A percentile compares a stretch with the other conserved stretches of the same genome.
Evolutionary conservation across 306 rosid species (phyloP).

Genomic region (Fragaria vesca): DNA sequence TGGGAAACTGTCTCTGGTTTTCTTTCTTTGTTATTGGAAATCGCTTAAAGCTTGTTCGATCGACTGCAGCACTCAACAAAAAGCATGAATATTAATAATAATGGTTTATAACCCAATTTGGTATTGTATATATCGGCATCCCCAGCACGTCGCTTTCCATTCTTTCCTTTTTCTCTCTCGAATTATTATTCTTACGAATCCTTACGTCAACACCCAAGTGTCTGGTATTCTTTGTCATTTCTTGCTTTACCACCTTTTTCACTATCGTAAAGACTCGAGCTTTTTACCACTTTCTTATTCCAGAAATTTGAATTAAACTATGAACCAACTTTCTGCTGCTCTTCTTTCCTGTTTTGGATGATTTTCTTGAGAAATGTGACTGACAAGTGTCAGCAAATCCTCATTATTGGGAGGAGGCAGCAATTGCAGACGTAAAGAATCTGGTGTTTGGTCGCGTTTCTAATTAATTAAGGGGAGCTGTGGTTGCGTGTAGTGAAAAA

Average conservation of each 20-base stretch:
- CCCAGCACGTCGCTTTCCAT: background rate
- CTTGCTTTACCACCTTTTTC: background rate
- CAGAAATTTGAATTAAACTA: background rate
- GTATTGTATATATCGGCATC: slow-evolving; percentile 9
- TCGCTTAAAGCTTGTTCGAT: slow-evolving; percentile 9
- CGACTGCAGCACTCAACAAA: slow-evolving; percentile 1
- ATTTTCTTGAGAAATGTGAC: background rate
- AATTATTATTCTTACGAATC: background rate
- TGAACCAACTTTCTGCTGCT: background rate
- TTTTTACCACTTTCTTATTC: background rate
- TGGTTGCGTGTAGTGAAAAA: too few species aligned
- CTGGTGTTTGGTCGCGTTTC: too few species aligned
- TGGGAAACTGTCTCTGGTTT: background rate
- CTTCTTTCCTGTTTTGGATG: background rate
- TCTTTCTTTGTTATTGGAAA: slow-evolving; percentile 5
- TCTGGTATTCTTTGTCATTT: background rate
- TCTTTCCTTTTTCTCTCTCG: background rate
- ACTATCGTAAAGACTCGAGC: background rate
- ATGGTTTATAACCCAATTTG: background rate
- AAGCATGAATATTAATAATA: background rate
- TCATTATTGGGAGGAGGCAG: background rate
- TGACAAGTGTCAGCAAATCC: background rate
- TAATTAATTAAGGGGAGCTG: too few species aligned
- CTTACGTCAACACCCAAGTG: background rate
- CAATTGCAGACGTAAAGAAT: background rate